phyloP scores from a whole-genome alignment of 2,329 filamentous ascomycete genomes.

The Endoconidiophora laricicola region DNA sequence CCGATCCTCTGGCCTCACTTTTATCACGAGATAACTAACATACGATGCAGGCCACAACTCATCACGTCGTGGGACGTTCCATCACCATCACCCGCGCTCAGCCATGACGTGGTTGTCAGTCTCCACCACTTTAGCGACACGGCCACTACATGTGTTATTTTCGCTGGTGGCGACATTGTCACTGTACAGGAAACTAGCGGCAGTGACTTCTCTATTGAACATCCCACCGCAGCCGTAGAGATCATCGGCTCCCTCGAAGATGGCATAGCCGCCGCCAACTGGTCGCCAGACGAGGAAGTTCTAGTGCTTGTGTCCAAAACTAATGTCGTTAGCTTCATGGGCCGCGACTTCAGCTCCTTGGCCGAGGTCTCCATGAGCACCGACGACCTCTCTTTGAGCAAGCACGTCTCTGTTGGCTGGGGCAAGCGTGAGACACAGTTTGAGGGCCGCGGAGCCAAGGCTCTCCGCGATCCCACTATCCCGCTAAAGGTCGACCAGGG shows the following conservation, averaged over 20 bases:
- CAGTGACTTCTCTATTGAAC: constrained; percentile 15
- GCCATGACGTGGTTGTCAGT: constrained; percentile 57
- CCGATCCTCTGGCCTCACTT: neutral
- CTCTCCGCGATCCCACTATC: constrained; percentile 81
- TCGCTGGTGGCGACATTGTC: constrained; percentile 83
- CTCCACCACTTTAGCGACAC: constrained; percentile 78
- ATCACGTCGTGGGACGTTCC: constrained; percentile 84
- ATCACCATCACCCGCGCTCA: constrained; percentile 58
- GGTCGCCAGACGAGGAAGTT: constrained; percentile 92
- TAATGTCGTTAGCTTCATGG: constrained; percentile 79
- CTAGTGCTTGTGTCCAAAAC: constrained; percentile 67
- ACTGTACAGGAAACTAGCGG: constrained; percentile 52
- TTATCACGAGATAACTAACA: constrained; percentile 14
- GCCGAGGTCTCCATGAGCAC: constrained; percentile 53
- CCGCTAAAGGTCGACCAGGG: constrained; percentile 85
- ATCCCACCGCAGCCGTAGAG: constrained; percentile 47
- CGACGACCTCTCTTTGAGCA: constrained; percentile 73
- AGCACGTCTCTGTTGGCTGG: constrained; percentile 94
- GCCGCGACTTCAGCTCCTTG: constrained; percentile 71
- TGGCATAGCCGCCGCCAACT: constrained; percentile 74
- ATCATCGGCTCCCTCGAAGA: constrained; percentile 90
- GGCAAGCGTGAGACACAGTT: constrained; percentile 98
- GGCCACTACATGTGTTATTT: constrained; percentile 59
- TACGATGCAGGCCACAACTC: constrained; percentile 5
- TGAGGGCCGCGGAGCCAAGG: constrained; percentile 74